phyloP scores from a whole-genome alignment of 1,284 basidiomycete species.

The Ceratobasidium sp. region DNA sequence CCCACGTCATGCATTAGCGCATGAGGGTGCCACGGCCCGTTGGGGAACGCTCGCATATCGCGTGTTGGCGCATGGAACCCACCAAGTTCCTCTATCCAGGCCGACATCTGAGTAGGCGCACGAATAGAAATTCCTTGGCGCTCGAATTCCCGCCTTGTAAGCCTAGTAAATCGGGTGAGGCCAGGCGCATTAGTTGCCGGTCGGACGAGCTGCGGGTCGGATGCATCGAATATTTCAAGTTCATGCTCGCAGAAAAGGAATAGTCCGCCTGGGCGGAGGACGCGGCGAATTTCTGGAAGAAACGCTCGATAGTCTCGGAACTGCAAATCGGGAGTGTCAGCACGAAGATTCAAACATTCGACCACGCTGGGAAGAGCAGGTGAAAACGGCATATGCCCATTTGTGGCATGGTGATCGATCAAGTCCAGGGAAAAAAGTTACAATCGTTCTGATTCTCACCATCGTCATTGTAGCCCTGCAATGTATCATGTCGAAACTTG shows the following conservation, averaged over 20 bases:
- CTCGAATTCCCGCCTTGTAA: constrained; percentile 37
- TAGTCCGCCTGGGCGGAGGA: constrained; percentile 40
- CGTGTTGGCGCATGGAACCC: constrained; percentile 32
- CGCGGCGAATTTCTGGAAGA: constrained; percentile 39
- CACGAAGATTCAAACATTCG: constrained; percentile 23
- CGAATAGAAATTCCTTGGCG: constrained; percentile 35
- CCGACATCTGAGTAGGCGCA: constrained; percentile 37
- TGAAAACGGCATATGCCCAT: constrained; percentile 36
- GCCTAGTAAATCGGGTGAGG: constrained; percentile 36
- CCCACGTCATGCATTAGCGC: constrained; percentile 38
- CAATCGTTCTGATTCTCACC: constrained; percentile 36
- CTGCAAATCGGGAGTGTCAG: constrained; percentile 37
- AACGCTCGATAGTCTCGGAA: constrained; percentile 41
- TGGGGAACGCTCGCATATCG: constrained; percentile 35
- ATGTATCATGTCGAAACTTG: constrained; percentile 39
- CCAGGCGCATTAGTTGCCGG: constrained; percentile 35
- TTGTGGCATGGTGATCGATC: constrained; percentile 33
- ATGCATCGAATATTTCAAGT: constrained; percentile 38
- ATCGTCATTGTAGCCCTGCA: constrained; percentile 36
- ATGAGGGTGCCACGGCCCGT: constrained; percentile 32
- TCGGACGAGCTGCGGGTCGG: constrained; percentile 38
- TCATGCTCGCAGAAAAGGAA: constrained; percentile 41
- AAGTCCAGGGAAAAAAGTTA: constrained; percentile 4
- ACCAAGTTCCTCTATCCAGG: constrained; percentile 36
- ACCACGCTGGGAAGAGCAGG: constrained; percentile 37